Evolutionary conservation across 2,329 filamentous ascomycete species (phyloP).

Genomic region (Pseudopithomyces chartarum): DNA sequence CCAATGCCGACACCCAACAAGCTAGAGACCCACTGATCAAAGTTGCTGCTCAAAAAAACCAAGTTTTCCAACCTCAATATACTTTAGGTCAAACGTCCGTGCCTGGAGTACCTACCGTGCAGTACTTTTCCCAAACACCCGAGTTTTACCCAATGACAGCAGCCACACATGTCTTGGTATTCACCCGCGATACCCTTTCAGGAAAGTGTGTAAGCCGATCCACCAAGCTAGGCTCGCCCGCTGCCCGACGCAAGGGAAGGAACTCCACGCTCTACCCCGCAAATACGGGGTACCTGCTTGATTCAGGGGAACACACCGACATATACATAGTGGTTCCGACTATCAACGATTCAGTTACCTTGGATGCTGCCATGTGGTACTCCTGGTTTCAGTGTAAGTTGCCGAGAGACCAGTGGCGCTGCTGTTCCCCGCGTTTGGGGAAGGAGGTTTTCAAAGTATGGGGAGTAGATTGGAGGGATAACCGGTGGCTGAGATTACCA

Average conservation of each 20-base stretch:
- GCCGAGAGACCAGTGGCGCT: too few species aligned
- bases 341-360: not conserved
- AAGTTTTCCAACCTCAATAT: too few species aligned
- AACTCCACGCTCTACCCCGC: not conserved
- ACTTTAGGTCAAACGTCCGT: too few species aligned
- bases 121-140: not conserved
- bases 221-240: not conserved
- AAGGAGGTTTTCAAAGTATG: too few species aligned
- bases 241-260: not conserved
- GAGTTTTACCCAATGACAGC: not conserved
- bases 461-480: too few species aligned
- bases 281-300: not conserved
- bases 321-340: not conserved
- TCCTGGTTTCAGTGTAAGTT: too few species aligned
- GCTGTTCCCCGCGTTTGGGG: too few species aligned
- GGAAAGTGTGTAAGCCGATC: not conserved
- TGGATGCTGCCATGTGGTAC: not conserved
- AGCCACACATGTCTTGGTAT: not conserved
- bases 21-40: too few species aligned
- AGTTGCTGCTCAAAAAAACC: too few species aligned
- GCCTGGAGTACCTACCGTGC: too few species aligned
- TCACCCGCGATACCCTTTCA: not conserved
- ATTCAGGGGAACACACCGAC: not conserved
- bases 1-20: too few species aligned
- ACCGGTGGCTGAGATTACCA: too few species aligned